phyloP scores from a whole-genome alignment of 768 basidiomycete genomes.

The Lentinula aciculospora region DNA sequence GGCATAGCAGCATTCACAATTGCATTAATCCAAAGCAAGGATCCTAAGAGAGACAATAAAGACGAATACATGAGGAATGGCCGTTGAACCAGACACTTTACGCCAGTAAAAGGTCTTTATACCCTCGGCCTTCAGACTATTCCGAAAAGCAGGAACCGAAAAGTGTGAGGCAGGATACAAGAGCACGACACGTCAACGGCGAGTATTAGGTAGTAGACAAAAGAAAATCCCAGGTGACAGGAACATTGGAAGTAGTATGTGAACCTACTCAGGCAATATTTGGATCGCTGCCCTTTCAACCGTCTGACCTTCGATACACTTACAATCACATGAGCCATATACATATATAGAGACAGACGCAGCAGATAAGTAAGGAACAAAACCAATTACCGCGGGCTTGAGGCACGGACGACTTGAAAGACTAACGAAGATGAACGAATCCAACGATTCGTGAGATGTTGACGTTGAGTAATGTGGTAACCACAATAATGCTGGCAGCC shows the following conservation, averaged over 20 bases:
- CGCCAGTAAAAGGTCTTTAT: background rate
- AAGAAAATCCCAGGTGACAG: background rate
- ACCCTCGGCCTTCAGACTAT: background rate
- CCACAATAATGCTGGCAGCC: background rate
- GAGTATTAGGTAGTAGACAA: background rate
- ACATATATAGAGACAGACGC: no score
- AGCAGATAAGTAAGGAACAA: background rate
- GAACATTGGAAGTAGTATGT: background rate
- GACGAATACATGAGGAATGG: background rate
- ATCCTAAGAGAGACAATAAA: background rate
- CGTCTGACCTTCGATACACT: background rate
- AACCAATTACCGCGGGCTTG: background rate
- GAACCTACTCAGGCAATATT: background rate
- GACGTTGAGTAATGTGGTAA: background rate
- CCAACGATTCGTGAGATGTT: background rate
- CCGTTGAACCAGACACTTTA: background rate
- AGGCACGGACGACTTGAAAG: background rate
- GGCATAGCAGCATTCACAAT: constrained; percentile 4
- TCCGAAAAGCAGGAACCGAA: background rate
- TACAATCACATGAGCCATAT: background rate
- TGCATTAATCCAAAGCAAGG: background rate
- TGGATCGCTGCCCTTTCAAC: background rate
- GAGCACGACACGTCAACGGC: constrained; percentile 1
- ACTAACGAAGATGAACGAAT: background rate
- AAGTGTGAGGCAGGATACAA: background rate